Base-by-base conservation (phyloP, 108 stramenopile genomes). In the Skeletonema menzelii region DNA sequence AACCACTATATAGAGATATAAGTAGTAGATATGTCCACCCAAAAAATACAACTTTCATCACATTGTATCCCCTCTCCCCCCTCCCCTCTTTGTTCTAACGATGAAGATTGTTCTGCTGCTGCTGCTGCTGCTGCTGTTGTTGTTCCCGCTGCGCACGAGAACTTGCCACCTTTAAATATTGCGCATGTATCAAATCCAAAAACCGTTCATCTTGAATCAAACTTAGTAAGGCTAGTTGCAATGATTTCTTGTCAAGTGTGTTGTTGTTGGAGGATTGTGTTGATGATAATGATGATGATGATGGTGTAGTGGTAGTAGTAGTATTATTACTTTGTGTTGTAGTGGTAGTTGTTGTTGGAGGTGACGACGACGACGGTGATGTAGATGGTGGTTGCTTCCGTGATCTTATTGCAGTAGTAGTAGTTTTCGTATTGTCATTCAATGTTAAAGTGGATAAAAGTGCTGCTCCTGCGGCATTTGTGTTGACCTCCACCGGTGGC, bases 131-230 rank as follows among this genome's bases (percentile, higher is more conserved):
- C 1, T 59, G 24, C 42, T 73, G 59, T 17, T 77, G 70, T 28
- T 72, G 69, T 7, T 53, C 22, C 28, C 66, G 65, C n/a, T 37
- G 46, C 49, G 85, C 75, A 35, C 91, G 82, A 4, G 88, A 82
- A 67, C 85, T 84, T 0, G 86, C 84, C 24, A 95, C 92, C 67
- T 91, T 91, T 47, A 95, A 72, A 71, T 95, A 95, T 69, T 95
- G 92, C 0, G 91, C 89, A 79, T 95, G 95, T 44, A 95, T 75
- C 28, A 95, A 67, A 80, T 93, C 92, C 56, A 95, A 70, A 83
- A 95, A 95, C 37, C 91, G 82, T 47, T 95, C 95, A 73, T 95
- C 95, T 68, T 95, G 92, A 40, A 95, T 85, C 69, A 95, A 66
- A 12, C 87, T 88, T 4, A 95, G 65, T 26, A 95, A 66, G 0